Evolutionary conservation across 2,329 filamentous ascomycete species (phyloP), one percentile per base, ranked within the genome.

Genomic region (Talaromyces sp.): DNA sequence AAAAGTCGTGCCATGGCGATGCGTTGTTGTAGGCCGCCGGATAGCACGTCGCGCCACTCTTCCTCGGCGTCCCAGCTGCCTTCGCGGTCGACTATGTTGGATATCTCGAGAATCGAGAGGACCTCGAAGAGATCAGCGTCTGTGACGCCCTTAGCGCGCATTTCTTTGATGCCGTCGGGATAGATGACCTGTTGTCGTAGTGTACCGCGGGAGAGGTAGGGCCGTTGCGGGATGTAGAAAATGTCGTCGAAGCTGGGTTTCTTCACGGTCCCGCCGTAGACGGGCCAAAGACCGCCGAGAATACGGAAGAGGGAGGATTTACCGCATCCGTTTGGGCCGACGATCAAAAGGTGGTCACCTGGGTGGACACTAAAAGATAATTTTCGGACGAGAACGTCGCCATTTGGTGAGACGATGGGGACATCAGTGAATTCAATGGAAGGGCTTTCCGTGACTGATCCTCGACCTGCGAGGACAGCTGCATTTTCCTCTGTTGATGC

Each of bases 101-200:
- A 91, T 25, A 99, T 91, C 63, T 92, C 90, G 2, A 99, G 87
- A 28, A 88, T 87, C 25, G 83, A 83, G 35, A 99, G 85, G 64
- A 97, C 91, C 12, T 84, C 81, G 64, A 89, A 81, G 1, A 99
- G 85, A 69, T 97, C 91, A 0, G 83, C 81, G 72, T 99, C 95
- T 0, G 90, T 92, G 37, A 95, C 83, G 55, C 90, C 88, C 71
- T 92, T 93, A 66, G 88, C 85, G 48, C 91, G 90, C 88, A 97
- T 96, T 66, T 93, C 89, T 58, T 91, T 88, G 18, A 96, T 77
- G 8, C 87, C 89, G 76, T 99, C 95, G 0, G 95, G 95, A 76
- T 99, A 99, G 64, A 95, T 96, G 69, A 99, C 92, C 72, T 99
- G 95, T 75, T 98, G 92, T 42, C 95, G 88, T n/a, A 99, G 85